Conservation (phyloP, 768 basidiomycete genomes). For the Lanmaoa pseudosensibilis region DNA sequence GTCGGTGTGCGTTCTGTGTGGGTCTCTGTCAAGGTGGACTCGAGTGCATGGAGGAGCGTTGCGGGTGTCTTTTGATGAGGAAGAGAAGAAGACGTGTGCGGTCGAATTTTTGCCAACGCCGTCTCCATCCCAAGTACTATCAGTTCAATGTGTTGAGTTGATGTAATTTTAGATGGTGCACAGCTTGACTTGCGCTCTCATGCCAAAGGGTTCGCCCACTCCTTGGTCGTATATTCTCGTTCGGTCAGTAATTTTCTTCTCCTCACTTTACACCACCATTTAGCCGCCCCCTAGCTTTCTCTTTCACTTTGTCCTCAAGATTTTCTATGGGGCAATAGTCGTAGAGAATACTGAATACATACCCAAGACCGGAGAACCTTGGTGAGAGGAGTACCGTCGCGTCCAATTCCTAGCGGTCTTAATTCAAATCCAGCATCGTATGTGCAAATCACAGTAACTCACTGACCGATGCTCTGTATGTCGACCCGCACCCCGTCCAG, state of each 20-base stretch:
- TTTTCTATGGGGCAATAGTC: constrained; percentile 89
- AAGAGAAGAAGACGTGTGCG: constrained; percentile 78
- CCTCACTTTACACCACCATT: background rate
- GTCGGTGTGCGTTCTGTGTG: constrained; percentile 69
- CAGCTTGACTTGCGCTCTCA: constrained; percentile 15
- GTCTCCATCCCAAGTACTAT: constrained; percentile 53
- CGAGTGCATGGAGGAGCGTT: constrained; percentile 78
- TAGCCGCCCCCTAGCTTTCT: constrained; percentile 46
- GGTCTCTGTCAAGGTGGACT: constrained; percentile 74
- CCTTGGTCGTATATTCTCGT: constrained; percentile 70
- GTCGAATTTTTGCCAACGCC: constrained; percentile 80
- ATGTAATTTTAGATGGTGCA: background rate
- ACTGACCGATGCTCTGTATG: constrained; percentile 83
- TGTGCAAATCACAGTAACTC: constrained; percentile 88
- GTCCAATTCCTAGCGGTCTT: background rate
- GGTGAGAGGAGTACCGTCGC: constrained; percentile 42
- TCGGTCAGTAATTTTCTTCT: constrained; percentile 42
- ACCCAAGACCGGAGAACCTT: constrained; percentile 71
- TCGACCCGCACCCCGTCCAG: background rate
- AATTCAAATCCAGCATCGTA: constrained; percentile 57
- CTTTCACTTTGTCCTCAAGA: constrained; percentile 82
- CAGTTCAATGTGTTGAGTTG: too few relatives aligned
- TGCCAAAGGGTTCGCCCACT: constrained; percentile 42
- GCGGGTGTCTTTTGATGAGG: constrained; percentile 89
- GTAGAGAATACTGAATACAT: constrained; percentile 75